Conservation (phyloP, 2,329 filamentous ascomycete genomes). For the Botryotinia globosa region DNA sequence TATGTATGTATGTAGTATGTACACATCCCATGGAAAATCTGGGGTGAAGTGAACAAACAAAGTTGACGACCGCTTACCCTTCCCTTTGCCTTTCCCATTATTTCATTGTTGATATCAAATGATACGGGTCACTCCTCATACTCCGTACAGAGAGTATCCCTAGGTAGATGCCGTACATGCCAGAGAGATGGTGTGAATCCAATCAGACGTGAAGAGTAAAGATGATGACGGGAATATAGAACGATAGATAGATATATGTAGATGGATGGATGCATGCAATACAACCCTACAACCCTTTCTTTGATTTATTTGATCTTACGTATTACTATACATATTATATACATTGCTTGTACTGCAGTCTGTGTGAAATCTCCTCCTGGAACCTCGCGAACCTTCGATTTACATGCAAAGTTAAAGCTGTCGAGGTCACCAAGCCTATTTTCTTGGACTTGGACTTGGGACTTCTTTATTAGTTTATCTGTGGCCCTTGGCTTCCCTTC, state of each 20-base stretch:
- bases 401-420: background rate
- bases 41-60: background rate
- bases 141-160: too few species aligned
- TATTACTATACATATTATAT: too few species aligned
- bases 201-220: background rate
- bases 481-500: background rate
- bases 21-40: background rate
- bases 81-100: background rate
- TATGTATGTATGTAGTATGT: too few species aligned
- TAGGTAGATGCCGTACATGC: too few species aligned
- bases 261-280: background rate
- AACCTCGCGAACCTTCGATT: background rate
- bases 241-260: background rate
- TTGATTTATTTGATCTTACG: background rate
- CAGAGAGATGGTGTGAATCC: background rate
- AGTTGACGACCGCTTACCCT: background rate
- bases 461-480: background rate
- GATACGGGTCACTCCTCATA: background rate
- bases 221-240: background rate
- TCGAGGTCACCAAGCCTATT: background rate
- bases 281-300: background rate
- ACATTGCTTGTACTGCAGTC: too few species aligned
- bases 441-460: background rate
- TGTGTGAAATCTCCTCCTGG: background rate
- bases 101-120: constrained; percentile 2